A percentile compares a stretch with the other conserved stretches of the same genome.
These are phyloP conservation scores for Wilhelminamyces savonicus DNA, from an alignment of 805 yeast species.

Conservation along the genomic window DNA sequence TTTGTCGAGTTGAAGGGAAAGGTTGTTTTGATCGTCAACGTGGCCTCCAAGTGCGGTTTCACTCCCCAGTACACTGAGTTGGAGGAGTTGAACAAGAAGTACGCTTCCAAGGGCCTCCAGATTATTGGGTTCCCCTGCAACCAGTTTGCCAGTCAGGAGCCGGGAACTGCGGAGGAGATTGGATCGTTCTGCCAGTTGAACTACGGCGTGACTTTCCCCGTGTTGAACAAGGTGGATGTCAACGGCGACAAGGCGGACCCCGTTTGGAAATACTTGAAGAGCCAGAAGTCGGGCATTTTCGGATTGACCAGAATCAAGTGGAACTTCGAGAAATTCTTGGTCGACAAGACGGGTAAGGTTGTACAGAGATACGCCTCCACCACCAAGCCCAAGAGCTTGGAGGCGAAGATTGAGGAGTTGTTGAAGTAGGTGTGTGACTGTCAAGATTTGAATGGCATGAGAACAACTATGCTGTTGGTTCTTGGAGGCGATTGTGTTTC, in stretches of 20 bases:
- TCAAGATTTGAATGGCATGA: too few relatives aligned
- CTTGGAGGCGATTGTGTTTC: too few relatives aligned
- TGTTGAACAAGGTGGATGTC: conserved; percentile 80
- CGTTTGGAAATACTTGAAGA: conserved; percentile 72
- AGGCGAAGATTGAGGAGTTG: conserved; percentile 11
- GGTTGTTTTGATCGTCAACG: conserved; percentile 78
- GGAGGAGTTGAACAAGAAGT: conserved; percentile 37
- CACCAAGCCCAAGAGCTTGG: conserved; percentile 34
- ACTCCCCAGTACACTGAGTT: conserved; percentile 38
- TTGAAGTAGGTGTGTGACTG: conserved; percentile 5
- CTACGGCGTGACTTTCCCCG: conserved; percentile 90
- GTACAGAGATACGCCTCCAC: conserved; percentile 60
- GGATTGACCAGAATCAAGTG: conserved; percentile 38
- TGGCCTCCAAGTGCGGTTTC: conserved; percentile 73
- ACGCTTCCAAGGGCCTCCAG: conserved; percentile 28
- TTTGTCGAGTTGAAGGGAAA: conserved; percentile 65
- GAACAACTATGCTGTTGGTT: too few relatives aligned
- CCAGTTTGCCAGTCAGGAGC: conserved; percentile 39
- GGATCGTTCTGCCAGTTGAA: conserved; percentile 67
- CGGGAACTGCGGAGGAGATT: conserved; percentile 50
- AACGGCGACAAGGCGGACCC: conserved; percentile 81
- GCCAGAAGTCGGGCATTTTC: conserved; percentile 42
- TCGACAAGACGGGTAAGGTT: conserved; percentile 35
- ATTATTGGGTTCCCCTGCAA: conserved; percentile 41
- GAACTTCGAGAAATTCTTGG: conserved; percentile 41